Conservation (phyloP, 2,329 filamentous ascomycete genomes). For the Zarea fungicola region DNA sequence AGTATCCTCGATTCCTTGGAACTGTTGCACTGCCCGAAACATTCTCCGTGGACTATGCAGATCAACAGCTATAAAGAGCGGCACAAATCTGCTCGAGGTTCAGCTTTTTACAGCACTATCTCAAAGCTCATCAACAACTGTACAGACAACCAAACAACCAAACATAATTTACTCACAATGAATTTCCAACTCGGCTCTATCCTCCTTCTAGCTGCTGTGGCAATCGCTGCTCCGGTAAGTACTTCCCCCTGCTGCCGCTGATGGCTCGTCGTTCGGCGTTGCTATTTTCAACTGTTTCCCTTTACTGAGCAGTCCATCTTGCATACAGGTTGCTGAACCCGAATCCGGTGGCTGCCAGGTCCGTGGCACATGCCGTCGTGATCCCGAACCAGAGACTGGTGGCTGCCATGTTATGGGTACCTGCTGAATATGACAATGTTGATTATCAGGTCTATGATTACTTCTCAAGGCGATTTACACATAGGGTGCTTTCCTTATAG, state of each 20-base stretch:
- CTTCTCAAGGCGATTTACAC: background rate
- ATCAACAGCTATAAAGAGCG: background rate
- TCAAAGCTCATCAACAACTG: background rate
- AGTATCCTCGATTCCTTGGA: background rate
- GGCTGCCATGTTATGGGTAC: background rate
- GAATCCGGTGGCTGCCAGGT: background rate
- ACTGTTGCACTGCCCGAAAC: background rate
- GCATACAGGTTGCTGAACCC: background rate
- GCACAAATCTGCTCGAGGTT: background rate
- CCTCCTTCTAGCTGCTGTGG: background rate
- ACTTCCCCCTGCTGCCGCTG: background rate
- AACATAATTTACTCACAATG: background rate
- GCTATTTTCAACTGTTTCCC: background rate
- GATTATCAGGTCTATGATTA: background rate
- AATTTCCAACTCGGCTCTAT: background rate
- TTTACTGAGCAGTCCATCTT: background rate
- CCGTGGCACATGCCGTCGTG: no score
- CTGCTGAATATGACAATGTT: background rate
- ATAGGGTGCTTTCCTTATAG: background rate
- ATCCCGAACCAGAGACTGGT: background rate
- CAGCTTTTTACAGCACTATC: background rate
- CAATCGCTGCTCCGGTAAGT: background rate
- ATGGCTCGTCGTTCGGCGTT: background rate
- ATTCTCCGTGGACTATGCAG: background rate
- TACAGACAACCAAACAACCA: background rate